Evolutionary conservation across 2,329 filamentous ascomycete genomes (phyloP), one percentile per base, ranked within the genome.

Genomic region (Epichloe bromicola): DNA sequence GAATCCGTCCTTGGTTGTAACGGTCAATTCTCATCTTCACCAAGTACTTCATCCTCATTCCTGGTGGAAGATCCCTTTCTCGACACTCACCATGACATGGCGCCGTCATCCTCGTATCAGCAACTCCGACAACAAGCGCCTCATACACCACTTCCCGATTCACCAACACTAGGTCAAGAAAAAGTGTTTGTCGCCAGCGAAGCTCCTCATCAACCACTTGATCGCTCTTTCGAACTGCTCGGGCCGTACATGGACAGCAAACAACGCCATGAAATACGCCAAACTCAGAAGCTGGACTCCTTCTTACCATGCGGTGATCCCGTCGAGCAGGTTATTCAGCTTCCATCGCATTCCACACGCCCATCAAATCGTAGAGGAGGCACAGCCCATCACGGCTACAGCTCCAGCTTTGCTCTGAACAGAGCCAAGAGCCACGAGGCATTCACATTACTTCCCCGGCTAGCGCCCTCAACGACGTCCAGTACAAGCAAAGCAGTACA

Each of bases 331-430:
- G 11, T 6, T 20, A 11, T 20, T 34, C 33, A 19, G 2, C 11
- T 17, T 20, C 20, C 10, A n/a, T 40, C 42, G 23, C 11, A 39
- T 17, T 11, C 34, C 4, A 10, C 20, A 23, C 41, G 20, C 10
- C 23, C 23, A 7, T 34, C 36, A 19, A 7, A 17, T n/a, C 26
- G 20, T n/a, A 26, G 33, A 34, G 15, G n/a, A 11, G 12, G 19
- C 17, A 23, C 30, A 17, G 47, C 26, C 3, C 36, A 39, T n/a
- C 42, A 26, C n/a, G 42, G 19, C 12, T 51, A 56, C 45, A 39
- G 43, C 39, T 60, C 57, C 52, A 61, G 54, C 49, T 59, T 60
- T 39, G 48, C 53, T 23, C 47, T 61, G 11, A 55, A 61, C 54
- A 55, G 52, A 40, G 48, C 54, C n/a, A 57, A 56, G 19, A 54